Percentiles rank a stretch among this genome's conserved stretches.
Evolutionary conservation across 306 rosid genomes (phyloP).

Genomic region (Cicer bijugum): DNA sequence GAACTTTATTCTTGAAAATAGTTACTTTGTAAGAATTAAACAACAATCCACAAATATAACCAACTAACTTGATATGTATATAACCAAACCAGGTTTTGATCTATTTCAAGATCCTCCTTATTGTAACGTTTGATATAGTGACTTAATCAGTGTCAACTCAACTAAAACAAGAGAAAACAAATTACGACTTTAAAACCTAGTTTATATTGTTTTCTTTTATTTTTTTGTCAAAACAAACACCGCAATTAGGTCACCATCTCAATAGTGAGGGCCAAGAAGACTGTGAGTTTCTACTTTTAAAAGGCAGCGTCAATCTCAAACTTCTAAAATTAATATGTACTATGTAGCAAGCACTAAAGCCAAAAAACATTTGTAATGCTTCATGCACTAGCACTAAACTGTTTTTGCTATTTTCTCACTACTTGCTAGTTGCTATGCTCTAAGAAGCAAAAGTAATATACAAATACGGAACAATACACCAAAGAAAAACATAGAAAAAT

Average conservation of each 20-base stretch:
- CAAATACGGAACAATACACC: not conserved
- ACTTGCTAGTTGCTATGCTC: conserved; percentile 9
- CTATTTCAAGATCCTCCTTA: not conserved
- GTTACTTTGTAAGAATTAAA: not conserved
- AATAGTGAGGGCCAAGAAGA: not conserved
- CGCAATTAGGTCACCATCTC: not conserved
- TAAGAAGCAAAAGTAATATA: conserved; percentile 18
- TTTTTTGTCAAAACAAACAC: not conserved
- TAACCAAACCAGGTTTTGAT: conserved; percentile 17
- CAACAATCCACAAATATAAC: not conserved
- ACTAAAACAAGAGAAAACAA: not conserved
- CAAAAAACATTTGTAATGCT: conserved; percentile 26
- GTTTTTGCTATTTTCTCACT: conserved; percentile 29
- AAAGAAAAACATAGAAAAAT: conserved; percentile 36
- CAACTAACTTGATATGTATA: not conserved
- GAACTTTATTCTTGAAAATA: not conserved
- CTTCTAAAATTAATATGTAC: conserved; percentile 24
- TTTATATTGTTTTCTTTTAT: not conserved
- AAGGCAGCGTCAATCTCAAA: not conserved
- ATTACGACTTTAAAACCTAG: not conserved
- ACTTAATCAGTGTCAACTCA: not conserved
- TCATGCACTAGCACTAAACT: conserved; percentile 31
- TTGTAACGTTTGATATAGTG: not conserved
- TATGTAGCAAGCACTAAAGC: conserved; percentile 16
- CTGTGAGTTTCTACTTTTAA: not conserved